Base-by-base conservation (phyloP, 2,329 filamentous ascomycete genomes). In the Diaporthe longicolla region DNA sequence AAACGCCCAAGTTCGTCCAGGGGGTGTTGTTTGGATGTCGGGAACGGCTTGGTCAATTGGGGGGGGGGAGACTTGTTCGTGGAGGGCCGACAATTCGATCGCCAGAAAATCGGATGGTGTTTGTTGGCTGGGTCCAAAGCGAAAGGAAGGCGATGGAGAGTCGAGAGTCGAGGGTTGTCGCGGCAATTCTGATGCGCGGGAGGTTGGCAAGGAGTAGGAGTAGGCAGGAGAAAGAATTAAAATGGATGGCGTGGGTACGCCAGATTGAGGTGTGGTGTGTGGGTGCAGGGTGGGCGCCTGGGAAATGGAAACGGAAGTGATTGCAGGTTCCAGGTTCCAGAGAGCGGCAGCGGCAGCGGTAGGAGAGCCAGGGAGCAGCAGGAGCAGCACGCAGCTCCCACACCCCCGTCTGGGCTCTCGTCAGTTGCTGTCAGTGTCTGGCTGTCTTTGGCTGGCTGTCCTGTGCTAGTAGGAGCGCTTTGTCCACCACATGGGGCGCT, bases 251-350 rank as follows among this genome's bases (percentile, higher is more conserved):
- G 65, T 70, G 72, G 72, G 72, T 70, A 70, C 72, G 65, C 55
- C 68, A 68, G 63, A 68, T 68, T 68, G 63, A 54, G 72, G 66
- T 59, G 50, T 63, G 58, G 70, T 59, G 70, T 71, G 70, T 71
- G 70, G 57, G 70, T 54, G 57, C 57, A 35, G 72, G 72, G 37
- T 57, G 61, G 66, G 66, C 55, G 50, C 54, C 68, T 70, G 72
- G 71, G 71, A 73, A 73, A 68, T 66, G 70, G 70, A 71, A 71
- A 71, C 59, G 70, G 70, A 71, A 61, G 70, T 71, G 70, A 71
- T 54, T 71, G 69, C 69, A 59, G 55, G 69, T 61, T 61, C 69
- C 69, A 71, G 69, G 69, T 71, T 71, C 69, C 63, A 68, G 69
- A 35, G 40, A 59, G 68, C 26, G 55, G 52, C 40, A 70, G 40